Conservation (phyloP, 169 alveolate species). For the Eimeria acervulina region DNA sequence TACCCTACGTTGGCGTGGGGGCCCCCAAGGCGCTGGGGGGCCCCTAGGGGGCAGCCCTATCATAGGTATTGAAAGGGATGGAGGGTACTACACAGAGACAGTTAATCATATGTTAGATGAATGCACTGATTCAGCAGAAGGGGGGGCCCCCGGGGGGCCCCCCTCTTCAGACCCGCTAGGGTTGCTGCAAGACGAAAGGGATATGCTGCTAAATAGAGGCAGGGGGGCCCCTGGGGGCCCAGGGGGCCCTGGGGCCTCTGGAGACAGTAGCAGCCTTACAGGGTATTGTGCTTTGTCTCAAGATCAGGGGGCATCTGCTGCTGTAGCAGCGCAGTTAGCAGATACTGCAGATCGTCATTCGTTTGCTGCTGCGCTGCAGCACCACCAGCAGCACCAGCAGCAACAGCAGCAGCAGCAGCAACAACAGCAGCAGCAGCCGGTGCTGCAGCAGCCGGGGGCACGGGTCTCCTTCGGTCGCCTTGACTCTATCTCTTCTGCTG, state of each 20-base stretch:
- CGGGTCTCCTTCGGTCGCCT: constrained; percentile 7
- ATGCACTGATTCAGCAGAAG: constrained; percentile 17
- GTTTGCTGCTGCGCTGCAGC: neutral
- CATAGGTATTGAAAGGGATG: constrained; percentile 11
- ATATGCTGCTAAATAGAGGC: neutral
- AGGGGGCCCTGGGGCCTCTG: constrained; percentile 27
- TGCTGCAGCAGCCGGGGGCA: neutral
- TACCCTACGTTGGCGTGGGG: constrained; percentile 16
- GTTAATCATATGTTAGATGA: constrained; percentile 29
- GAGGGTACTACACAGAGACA: constrained; percentile 41
- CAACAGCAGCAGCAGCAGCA: constrained; percentile 46
- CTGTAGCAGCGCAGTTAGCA: constrained; percentile 21
- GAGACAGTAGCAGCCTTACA: constrained; percentile 12
- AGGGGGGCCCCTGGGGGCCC: constrained; percentile 57
- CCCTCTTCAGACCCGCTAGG: neutral
- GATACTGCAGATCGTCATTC: neutral
- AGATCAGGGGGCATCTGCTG: constrained; percentile 11
- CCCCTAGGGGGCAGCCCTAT: constrained; percentile 46
- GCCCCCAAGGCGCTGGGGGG: neutral
- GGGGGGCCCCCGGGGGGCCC: constrained; percentile 12
- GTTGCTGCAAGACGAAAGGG: constrained; percentile 8
- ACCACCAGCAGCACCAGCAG: neutral
- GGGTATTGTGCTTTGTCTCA: neutral
- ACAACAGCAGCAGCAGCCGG: constrained; percentile 34
- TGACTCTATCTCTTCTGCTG: constrained; percentile 5